These are phyloP conservation scores for Collariella sp. DNA, from an alignment of 495 filamentous ascomycete genomes.

Conservation along the genomic window DNA sequence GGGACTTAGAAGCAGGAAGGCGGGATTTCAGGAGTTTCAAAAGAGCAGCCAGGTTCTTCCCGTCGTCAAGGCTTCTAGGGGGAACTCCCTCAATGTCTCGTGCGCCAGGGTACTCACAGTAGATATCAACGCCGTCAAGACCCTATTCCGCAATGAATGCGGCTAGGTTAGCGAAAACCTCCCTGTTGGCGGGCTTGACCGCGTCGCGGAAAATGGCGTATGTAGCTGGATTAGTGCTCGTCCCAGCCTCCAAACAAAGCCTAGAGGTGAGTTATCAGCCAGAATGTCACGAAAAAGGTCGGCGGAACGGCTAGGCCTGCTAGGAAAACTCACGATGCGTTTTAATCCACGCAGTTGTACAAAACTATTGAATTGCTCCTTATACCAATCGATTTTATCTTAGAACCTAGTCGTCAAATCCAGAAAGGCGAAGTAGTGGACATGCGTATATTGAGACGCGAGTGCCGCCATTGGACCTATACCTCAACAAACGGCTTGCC, in stretches of 20 bases:
- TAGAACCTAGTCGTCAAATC: constrained; percentile 11
- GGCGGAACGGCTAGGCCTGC: too few relatives aligned
- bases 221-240: constrained; percentile 1
- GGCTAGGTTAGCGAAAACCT: constrained; percentile 20
- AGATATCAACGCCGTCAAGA: constrained; percentile 32
- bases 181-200: constrained; percentile 15
- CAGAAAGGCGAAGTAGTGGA: constrained; percentile 29
- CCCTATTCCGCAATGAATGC: constrained; percentile 20
- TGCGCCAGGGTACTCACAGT: constrained; percentile 38
- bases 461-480: too few relatives aligned
- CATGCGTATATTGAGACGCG: constrained; percentile 22
- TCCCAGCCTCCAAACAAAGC: constrained; percentile 37
- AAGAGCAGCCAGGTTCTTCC: constrained; percentile 18
- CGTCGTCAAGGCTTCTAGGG: constrained; percentile 10
- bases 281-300: too few relatives aligned
- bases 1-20: constrained; percentile 15
- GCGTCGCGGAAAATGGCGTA: constrained; percentile 23
- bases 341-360: constrained; percentile 17
- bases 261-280: too few relatives aligned
- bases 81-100: constrained; percentile 25
- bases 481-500: too few relatives aligned
- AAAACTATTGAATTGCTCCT: constrained; percentile 20
- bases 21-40: constrained; percentile 10
- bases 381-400: constrained; percentile 1
- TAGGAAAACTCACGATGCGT: constrained; percentile 26